phyloP scores from a whole-genome alignment of 345 rosid species.

The Gossypium arboreum region DNA sequence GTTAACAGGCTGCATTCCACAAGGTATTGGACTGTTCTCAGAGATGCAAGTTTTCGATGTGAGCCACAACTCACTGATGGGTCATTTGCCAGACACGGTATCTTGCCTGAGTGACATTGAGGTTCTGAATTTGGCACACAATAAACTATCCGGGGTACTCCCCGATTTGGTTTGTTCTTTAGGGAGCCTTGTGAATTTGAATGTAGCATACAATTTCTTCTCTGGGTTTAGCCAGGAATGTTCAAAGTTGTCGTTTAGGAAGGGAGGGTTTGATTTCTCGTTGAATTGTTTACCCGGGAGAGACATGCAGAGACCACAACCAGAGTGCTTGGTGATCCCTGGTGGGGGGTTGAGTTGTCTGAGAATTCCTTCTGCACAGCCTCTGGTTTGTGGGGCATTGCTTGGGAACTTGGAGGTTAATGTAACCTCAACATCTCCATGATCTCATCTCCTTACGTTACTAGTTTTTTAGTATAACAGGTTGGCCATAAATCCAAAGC shows the following conservation, averaged over 20 bases:
- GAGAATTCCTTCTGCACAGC: constrained; percentile 55
- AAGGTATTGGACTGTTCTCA: constrained; percentile 62
- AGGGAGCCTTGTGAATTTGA: constrained; percentile 60
- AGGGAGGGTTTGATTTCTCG: constrained; percentile 67
- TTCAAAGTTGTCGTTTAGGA: constrained; percentile 40
- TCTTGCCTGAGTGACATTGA: constrained; percentile 56
- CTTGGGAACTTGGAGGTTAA: constrained; percentile 29
- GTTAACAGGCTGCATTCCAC: constrained; percentile 82
- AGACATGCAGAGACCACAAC: constrained; percentile 67
- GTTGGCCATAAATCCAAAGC: neutral
- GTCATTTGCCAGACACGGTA: constrained; percentile 74
- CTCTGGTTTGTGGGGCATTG: constrained; percentile 53
- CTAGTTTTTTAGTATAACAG: neutral
- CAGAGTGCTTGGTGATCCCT: constrained; percentile 60
- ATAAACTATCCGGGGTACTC: constrained; percentile 64
- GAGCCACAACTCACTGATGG: constrained; percentile 64
- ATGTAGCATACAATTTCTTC: constrained; percentile 81
- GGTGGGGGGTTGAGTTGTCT: constrained; percentile 72
- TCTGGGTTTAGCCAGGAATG: constrained; percentile 83
- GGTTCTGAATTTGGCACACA: constrained; percentile 75
- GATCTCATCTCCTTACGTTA: constrained; percentile 3
- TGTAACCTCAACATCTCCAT: constrained; percentile 40
- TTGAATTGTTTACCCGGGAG: constrained; percentile 76
- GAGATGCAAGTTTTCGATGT: constrained; percentile 75
- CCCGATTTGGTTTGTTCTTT: constrained; percentile 70